phyloP scores from a whole-genome alignment of 2,329 filamentous ascomycete species.

The Teratosphaeriaceae sp. region DNA sequence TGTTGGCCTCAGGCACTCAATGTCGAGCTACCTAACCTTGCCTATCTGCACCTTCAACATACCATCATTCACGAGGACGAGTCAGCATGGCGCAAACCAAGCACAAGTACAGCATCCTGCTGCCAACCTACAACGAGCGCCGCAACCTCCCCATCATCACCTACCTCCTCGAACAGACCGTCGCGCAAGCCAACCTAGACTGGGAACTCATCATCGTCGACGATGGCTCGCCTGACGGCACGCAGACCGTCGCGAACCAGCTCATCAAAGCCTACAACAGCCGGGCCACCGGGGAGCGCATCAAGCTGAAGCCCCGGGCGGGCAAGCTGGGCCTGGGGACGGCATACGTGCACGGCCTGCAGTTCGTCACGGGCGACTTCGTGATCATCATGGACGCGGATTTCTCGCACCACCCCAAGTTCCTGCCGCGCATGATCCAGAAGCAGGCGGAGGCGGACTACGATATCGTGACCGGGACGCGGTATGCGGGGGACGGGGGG shows the following conservation, averaged over 20 bases:
- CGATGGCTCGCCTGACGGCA: constrained; percentile 95
- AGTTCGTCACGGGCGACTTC: constrained; percentile 86
- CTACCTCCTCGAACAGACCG: constrained; percentile 89
- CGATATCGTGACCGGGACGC: constrained; percentile 94
- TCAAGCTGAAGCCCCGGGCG: constrained; percentile 77
- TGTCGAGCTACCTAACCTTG: too few species aligned
- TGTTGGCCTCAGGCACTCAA: too few species aligned
- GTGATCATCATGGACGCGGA: constrained; percentile 99
- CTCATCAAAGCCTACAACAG: constrained; percentile 71
- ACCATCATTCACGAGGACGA: too few species aligned
- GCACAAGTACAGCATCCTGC: constrained; percentile 96
- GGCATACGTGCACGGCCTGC: constrained; percentile 88
- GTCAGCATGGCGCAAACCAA: too few species aligned
- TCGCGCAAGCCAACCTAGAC: constrained; percentile 85
- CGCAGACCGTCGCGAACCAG: constrained; percentile 82
- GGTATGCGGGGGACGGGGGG: constrained; percentile 78
- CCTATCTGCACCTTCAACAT: too few species aligned
- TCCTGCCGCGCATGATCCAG: constrained; percentile 89
- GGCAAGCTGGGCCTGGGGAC: constrained; percentile 97
- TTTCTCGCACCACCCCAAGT: constrained; percentile 98
- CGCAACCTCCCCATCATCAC: constrained; percentile 92
- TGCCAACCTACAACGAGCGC: constrained; percentile 98
- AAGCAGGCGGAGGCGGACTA: constrained; percentile 72
- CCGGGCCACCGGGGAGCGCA: constrained; percentile 48
- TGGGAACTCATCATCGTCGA: constrained; percentile 98